A percentile compares a stretch with the other conserved stretches of the same genome.
Conservation (phyloP, 1,284 basidiomycete genomes). For the Butyriboletus appendiculatus region DNA sequence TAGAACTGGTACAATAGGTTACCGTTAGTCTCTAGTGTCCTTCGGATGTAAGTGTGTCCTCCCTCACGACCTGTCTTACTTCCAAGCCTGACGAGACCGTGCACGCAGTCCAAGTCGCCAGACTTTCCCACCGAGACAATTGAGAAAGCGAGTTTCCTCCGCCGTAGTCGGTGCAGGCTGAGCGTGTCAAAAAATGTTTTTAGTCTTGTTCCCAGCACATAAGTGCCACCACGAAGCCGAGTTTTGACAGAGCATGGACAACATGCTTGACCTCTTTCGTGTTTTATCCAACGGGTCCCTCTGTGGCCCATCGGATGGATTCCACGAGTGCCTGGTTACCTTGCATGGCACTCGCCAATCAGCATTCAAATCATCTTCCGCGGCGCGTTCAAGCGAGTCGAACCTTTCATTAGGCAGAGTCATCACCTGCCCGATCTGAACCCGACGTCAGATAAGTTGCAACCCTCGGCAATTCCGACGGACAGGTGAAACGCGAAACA, state of each 20-base stretch:
- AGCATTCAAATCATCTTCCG: background rate
- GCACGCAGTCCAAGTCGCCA: background rate
- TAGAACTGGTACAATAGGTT: background rate
- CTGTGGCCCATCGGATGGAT: background rate
- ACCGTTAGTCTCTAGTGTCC: background rate
- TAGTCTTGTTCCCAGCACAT: background rate
- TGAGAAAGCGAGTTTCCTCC: background rate
- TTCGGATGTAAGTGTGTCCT: background rate
- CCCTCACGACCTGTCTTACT: background rate
- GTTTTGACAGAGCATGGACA: background rate
- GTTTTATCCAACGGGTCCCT: background rate
- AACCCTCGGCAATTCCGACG: background rate
- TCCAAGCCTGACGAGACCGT: background rate
- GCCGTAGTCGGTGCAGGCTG: too few relatives aligned
- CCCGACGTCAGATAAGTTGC: background rate
- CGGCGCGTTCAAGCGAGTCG: background rate
- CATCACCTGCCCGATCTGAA: background rate
- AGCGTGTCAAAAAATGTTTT: background rate
- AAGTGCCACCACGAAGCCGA: background rate
- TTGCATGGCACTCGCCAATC: background rate
- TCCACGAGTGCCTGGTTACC: background rate
- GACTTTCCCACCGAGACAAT: background rate
- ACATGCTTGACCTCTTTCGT: background rate
- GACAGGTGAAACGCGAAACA: constrained; percentile 10
- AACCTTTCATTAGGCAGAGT: background rate